Evolutionary conservation across 352 stramenopile species (phyloP), one percentile per base, ranked within the genome.

Genomic region (Globisporangium lucens): DNA sequence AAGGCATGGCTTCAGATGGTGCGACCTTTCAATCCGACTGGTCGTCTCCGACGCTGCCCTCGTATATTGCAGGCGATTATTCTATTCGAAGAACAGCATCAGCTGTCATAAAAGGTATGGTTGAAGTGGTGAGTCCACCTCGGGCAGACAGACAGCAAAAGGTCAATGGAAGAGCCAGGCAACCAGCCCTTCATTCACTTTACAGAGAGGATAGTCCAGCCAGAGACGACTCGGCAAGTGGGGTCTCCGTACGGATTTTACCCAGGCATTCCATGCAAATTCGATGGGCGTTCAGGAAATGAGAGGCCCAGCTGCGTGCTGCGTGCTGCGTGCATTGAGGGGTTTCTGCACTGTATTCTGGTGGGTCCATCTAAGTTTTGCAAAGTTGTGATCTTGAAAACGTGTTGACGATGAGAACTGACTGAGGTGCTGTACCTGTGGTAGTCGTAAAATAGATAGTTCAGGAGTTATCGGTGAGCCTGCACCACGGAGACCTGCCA

Each of bases 21-120:
- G 33, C 20, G 56, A 61, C 56, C n/a, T 61, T 61, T 47, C 33
- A 12, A 47, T 47, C 20, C 56, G 56, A 61, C 56, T n/a, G 56
- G n/a, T 61, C 33, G 17, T 13, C 22, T 30, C 53, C 53, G n/a
- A 58, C 3, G 3, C 3, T 33, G 2, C 13, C 12, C 29, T 38
- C 27, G 27, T 22, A 58, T 36, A 4, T 7, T 20, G 29, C 29
- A 43, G 22, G 27, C 53, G 27, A 29, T 59, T 59, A 29, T 27
- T 27, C 29, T 41, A 55, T 59, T 59, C 27, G 53, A 59, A 59
- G 27, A 49, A n/a, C 38, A 47, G 13, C 38, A n/a, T 3, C 38
- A 47, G 0, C 38, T 47, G 38, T 49, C 41, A 17, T 3, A n/a
- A 49, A n/a, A 49, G 41, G 41, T 49, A 49, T 15, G 4, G 41